phyloP scores from a whole-genome alignment of 352 stramenopile genomes.

The Globisporangium paddicum region DNA sequence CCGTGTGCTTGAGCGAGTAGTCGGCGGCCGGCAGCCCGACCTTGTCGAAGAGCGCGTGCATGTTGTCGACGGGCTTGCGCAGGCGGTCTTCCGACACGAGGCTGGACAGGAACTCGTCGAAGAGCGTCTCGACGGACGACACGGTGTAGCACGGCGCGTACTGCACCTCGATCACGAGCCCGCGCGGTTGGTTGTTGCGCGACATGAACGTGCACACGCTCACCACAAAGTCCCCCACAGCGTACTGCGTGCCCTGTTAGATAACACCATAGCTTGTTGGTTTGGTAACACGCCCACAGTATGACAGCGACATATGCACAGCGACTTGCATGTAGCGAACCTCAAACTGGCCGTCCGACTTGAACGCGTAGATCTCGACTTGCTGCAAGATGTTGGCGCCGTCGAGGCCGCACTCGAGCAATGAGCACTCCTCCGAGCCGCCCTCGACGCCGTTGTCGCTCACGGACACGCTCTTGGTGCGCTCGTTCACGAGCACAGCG shows the following conservation, averaged over 20 bases:
- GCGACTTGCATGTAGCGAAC: conserved; percentile 13
- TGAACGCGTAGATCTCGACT: conserved; percentile 87
- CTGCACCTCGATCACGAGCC: conserved; percentile 80
- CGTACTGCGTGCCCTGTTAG: conserved; percentile 63
- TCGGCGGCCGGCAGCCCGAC: conserved; percentile 57
- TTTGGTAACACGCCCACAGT: too few species aligned
- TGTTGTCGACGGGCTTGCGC: conserved; percentile 71
- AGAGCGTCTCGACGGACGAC: conserved; percentile 68
- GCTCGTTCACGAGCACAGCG: conserved; percentile 79
- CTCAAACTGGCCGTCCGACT: conserved; percentile 86
- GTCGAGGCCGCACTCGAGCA: conserved; percentile 82
- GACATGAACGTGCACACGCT: conserved; percentile 88
- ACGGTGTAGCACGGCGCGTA: conserved; percentile 81
- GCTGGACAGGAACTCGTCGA: conserved; percentile 79
- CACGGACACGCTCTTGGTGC: conserved; percentile 37
- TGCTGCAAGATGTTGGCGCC: conserved; percentile 85
- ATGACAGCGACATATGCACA: background rate
- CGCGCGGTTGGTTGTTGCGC: conserved; percentile 73
- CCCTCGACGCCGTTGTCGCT: conserved; percentile 78
- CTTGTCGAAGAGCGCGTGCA: conserved; percentile 68
- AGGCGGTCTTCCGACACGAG: conserved; percentile 62
- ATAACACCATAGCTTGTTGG: too few species aligned
- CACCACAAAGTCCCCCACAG: conserved; percentile 81
- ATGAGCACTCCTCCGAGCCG: conserved; percentile 62
- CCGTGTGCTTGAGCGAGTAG: conserved; percentile 87